A percentile compares a stretch with the other conserved stretches of the same genome.
These are phyloP conservation scores for Pogostemon cablin DNA, from an alignment of 257 asterid genomes.

Conservation along the genomic window DNA sequence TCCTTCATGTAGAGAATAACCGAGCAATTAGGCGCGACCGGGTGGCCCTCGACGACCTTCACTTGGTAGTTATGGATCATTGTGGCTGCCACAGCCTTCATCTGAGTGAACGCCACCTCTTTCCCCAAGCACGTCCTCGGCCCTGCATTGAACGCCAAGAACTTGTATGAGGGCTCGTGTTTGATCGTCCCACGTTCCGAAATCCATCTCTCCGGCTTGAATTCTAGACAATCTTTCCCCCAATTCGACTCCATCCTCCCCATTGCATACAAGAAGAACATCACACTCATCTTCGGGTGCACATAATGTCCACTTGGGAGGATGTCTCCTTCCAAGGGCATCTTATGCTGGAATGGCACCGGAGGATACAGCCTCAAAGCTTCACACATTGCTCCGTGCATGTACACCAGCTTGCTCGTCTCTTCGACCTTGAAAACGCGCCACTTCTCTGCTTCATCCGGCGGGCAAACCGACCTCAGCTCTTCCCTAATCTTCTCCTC, in stretches of 20 bases:
- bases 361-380: conserved; percentile 67
- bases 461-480: conserved; percentile 29
- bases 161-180: conserved; percentile 75
- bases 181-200: conserved; percentile 57
- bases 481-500: conserved; percentile 56
- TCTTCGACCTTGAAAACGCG: conserved; percentile 44
- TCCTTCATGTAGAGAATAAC: conserved; percentile 59
- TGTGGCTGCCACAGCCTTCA: conserved; percentile 59
- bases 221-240: conserved; percentile 65
- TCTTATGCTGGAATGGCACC: conserved; percentile 70
- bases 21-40: conserved; percentile 54
- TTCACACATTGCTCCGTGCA: conserved; percentile 67
- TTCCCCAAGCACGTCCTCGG: conserved; percentile 76
- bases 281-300: conserved; percentile 51
- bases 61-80: conserved; percentile 52
- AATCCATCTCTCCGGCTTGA: conserved; percentile 79
- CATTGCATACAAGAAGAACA: conserved; percentile 64
- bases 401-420: conserved; percentile 46
- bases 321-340: conserved; percentile 41
- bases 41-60: conserved; percentile 47
- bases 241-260: conserved; percentile 66
- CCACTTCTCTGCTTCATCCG: conserved; percentile 29
- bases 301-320: conserved; percentile 68
- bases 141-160: conserved; percentile 74
- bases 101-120: conserved; percentile 63